Conservation (phyloP, 352 stramenopile species). For the Globisporangium cederbergense region DNA sequence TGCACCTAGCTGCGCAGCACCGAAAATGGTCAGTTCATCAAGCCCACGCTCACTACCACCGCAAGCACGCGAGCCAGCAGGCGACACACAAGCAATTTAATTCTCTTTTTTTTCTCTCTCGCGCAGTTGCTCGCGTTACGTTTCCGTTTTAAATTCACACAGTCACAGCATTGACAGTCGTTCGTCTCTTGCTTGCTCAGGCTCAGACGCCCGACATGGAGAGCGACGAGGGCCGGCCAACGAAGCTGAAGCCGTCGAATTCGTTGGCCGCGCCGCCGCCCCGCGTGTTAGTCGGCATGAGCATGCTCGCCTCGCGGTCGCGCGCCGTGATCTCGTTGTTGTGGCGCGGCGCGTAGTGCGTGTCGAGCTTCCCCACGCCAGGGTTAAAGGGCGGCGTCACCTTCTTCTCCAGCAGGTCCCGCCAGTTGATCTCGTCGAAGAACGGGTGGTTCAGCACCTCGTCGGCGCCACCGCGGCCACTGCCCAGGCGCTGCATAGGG, state of each 20-base stretch:
- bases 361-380: constrained; percentile 86
- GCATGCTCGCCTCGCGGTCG: constrained; percentile 75
- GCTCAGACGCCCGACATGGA: constrained; percentile 28
- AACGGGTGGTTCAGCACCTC: constrained; percentile 91
- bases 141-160: constrained; percentile 14
- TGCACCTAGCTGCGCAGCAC: constrained; percentile 26
- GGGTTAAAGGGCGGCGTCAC: constrained; percentile 86
- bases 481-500: constrained; percentile 93
- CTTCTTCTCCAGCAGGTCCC: constrained; percentile 77
- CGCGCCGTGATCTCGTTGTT: constrained; percentile 88
- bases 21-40: background rate
- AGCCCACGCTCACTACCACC: background rate
- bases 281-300: constrained; percentile 44
- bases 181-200: constrained; percentile 1
- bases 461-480: constrained; percentile 84
- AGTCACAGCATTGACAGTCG: background rate
- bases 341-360: constrained; percentile 79
- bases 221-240: constrained; percentile 76
- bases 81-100: constrained; percentile 6
- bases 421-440: constrained; percentile 91
- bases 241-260: constrained; percentile 90
- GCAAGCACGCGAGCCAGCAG: background rate
- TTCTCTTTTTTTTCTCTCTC: constrained; percentile 10
- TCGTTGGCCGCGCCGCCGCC: constrained; percentile 57
- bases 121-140: constrained; percentile 1